A percentile compares a stretch with the other conserved stretches of the same genome.
phyloP scores from a whole-genome alignment of 495 filamentous ascomycete genomes.

The Hypoxylon cercidicola region DNA sequence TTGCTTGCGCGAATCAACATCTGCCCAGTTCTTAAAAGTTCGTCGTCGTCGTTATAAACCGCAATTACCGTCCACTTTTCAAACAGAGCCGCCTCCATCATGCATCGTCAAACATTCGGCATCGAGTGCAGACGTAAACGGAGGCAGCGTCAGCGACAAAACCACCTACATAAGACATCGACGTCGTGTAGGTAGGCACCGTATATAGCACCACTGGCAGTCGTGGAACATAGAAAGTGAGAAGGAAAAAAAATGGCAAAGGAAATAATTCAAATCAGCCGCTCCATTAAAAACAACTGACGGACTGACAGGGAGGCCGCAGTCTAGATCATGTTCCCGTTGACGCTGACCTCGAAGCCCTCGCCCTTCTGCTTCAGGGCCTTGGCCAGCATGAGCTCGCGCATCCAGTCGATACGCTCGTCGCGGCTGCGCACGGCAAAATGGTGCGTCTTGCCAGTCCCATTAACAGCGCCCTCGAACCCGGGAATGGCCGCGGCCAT shows the following conservation, averaged over 20 bases:
- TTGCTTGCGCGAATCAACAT: conserved; percentile 25
- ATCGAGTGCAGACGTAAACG: too few relatives aligned
- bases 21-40: not conserved
- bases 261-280: conserved; percentile 9
- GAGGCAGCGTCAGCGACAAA: too few relatives aligned
- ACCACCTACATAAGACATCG: not conserved
- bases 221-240: not conserved
- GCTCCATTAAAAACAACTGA: not conserved
- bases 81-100: conserved; percentile 16
- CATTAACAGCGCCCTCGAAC: conserved; percentile 53
- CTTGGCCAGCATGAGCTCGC: conserved; percentile 96
- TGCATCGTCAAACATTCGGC: not conserved
- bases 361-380: conserved; percentile 83
- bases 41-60: conserved; percentile 10
- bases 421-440: conserved; percentile 89
- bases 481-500: conserved; percentile 15
- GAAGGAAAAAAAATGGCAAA: conserved; percentile 23
- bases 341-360: conserved; percentile 82
- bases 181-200: not conserved
- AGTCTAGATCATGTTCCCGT: conserved; percentile 77
- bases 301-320: conserved; percentile 11
- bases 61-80: not conserved
- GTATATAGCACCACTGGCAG: not conserved
- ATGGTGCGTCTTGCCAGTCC: conserved; percentile 87
- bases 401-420: conserved; percentile 97